Percentiles rank a stretch among this genome's conserved stretches.
These are phyloP conservation scores for Heterobasidion annosum DNA, from an alignment of 1,284 basidiomycete genomes.

Conservation along the genomic window DNA sequence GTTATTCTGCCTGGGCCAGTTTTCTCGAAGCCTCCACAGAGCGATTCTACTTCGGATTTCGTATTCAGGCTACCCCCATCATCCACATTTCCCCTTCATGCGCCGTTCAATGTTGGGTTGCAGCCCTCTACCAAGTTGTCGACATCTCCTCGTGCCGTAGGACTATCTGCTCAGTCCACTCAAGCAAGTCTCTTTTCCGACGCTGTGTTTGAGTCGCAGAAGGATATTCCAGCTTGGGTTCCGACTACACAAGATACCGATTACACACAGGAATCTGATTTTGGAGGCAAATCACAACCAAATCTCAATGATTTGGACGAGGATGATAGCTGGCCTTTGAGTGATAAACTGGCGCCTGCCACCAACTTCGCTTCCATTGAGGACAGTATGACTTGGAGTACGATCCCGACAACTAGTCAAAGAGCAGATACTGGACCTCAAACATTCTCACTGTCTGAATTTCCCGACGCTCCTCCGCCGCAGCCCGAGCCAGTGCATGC, in stretches of 20 bases:
- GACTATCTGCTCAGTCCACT: conserved; percentile 43
- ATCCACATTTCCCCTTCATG: conserved; percentile 30
- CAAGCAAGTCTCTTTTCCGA: conserved; percentile 42
- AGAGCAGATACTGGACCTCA: conserved; percentile 11
- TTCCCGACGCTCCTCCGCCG: neutral
- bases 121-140: conserved; percentile 18
- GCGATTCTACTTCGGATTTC: conserved; percentile 19
- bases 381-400: conserved; percentile 67
- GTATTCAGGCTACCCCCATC: conserved; percentile 17
- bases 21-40: conserved; percentile 39
- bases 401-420: conserved; percentile 32
- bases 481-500: conserved; percentile 7
- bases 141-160: conserved; percentile 18
- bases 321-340: conserved; percentile 66
- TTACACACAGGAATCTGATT: conserved; percentile 24
- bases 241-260: conserved; percentile 53
- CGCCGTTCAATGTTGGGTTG: conserved; percentile 35
- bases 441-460: neutral
- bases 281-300: conserved; percentile 13
- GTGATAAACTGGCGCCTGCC: conserved; percentile 46
- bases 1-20: conserved; percentile 32
- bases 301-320: conserved; percentile 18
- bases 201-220: conserved; percentile 36
- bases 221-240: conserved; percentile 41
- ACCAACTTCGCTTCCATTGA: conserved; percentile 34